These are phyloP conservation scores for Platanthera guangdongensis DNA, from an alignment of 106 monocot genomes.

Conservation along the genomic window DNA sequence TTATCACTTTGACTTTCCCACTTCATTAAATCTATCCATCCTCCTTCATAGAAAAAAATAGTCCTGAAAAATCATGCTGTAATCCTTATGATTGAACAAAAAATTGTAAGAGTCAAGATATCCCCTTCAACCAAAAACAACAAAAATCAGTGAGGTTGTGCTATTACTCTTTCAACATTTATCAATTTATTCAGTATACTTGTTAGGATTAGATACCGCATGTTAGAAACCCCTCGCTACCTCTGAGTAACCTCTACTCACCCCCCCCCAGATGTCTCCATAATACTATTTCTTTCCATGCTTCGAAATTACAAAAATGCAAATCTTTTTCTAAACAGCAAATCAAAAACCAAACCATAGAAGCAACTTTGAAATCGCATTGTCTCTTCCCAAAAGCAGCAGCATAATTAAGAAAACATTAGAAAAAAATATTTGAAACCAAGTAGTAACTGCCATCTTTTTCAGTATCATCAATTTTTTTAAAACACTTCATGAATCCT, in stretches of 20 bases:
- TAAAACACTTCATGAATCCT: neutral
- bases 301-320: neutral
- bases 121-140: no score
- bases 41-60: no score
- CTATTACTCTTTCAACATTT: no score
- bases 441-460: neutral
- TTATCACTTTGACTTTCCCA: no score
- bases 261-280: neutral
- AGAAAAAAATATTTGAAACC: neutral
- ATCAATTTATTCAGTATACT: no score
- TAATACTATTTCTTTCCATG: neutral
- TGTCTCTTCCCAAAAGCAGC: neutral
- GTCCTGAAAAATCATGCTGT: no score
- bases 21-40: no score
- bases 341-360: neutral
- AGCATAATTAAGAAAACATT: neutral
- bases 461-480: neutral
- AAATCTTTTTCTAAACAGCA: neutral
- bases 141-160: no score
- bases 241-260: neutral
- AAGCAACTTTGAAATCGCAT: neutral
- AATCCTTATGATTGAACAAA: no score
- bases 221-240: neutral
- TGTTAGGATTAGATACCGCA: no score
- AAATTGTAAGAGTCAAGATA: no score